Evolutionary conservation across 495 filamentous ascomycete genomes (phyloP).

Genomic region (Oleoguttula mirabilis): DNA sequence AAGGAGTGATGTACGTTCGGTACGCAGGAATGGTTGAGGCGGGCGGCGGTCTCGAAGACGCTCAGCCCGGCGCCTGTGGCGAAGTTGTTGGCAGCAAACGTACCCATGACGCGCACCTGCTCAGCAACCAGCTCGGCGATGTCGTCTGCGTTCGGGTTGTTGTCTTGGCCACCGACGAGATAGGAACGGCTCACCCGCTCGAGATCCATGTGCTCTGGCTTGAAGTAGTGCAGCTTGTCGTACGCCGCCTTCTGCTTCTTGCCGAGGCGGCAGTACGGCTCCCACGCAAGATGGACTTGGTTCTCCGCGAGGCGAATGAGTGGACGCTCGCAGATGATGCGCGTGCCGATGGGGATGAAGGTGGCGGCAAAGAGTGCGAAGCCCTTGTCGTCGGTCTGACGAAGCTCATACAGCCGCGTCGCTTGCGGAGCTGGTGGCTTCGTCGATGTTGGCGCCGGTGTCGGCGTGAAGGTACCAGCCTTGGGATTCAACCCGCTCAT

Average conservation of each 20-base stretch:
- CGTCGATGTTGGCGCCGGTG: neutral
- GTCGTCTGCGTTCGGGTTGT: conserved; percentile 8
- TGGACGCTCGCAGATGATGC: conserved; percentile 17
- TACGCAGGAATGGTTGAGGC: conserved; percentile 25
- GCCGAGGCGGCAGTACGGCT: conserved; percentile 12
- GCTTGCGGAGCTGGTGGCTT: neutral
- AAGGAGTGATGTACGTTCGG: conserved; percentile 21
- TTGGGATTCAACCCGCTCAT: conserved; percentile 8
- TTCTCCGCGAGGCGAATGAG: conserved; percentile 6
- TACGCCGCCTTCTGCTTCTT: conserved; percentile 9
- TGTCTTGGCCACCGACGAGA: conserved; percentile 13
- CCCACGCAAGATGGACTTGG: conserved; percentile 1
- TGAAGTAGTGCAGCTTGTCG: conserved; percentile 20
- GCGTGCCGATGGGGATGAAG: conserved; percentile 17
- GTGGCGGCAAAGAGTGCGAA: conserved; percentile 16
- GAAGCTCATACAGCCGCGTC: conserved; percentile 13
- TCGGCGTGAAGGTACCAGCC: conserved; percentile 1
- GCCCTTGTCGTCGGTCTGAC: conserved; percentile 6
- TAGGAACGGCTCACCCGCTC: conserved; percentile 13
- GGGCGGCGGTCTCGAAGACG: conserved; percentile 16
- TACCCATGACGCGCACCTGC: conserved; percentile 17
- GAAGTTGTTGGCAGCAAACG: conserved; percentile 17
- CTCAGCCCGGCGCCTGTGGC: neutral
- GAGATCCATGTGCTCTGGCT: conserved; percentile 11
- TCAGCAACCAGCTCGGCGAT: conserved; percentile 15